Evolutionary conservation across 164 flowering plant genomes (phyloP), one percentile per base, ranked within the genome.

Genomic region (Kingdonia uniflora): DNA sequence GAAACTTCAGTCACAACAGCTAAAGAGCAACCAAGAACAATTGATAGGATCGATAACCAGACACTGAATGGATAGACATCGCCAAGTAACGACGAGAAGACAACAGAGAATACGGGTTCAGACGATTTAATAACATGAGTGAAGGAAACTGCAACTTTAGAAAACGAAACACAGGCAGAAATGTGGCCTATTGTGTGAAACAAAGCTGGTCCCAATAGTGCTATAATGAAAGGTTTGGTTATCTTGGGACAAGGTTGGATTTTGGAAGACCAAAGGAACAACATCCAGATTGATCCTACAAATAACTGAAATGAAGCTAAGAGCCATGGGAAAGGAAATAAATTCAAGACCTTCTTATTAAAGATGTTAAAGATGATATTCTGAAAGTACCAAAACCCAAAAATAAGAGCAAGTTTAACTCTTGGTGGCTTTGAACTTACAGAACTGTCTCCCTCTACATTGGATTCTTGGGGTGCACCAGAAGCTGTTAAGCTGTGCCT

Each of bases 61-160:
- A 91, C 87, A 11, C 52, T 33, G 14, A 85, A 23, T 16, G 97
- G 97, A 55, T 81, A 91, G 1, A 72, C 24, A 29, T 83, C 84
- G 2, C 97, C 97, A 1, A 91, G 77, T 42, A 83, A 62, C 0
- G 90, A 72, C 0, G 95, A 82, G 65, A 90, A 81, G 17, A 85
- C 55, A 16, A 87, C 97, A 0, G 85, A 73, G 66, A 90, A 87
- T 10, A 76, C 95, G 13, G 97, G 97, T 58, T 90, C 95, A 0
- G 91, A 67, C 0, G 95, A 84, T 67, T 90, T 87, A 66, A 90
- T 87, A 22, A 90, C 91, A 60, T 90, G 95, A 52, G 97, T 91
- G 71, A 87, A 87, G 1, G 97, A 87, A 24, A 90, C 97, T n/a
- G 95, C 97, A 6, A 81, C 95, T 56, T 87, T 91, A 5, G 97